Evolutionary conservation across 2,329 filamentous ascomycete genomes (phyloP).

Genomic region (Aspergillus fischeri): DNA sequence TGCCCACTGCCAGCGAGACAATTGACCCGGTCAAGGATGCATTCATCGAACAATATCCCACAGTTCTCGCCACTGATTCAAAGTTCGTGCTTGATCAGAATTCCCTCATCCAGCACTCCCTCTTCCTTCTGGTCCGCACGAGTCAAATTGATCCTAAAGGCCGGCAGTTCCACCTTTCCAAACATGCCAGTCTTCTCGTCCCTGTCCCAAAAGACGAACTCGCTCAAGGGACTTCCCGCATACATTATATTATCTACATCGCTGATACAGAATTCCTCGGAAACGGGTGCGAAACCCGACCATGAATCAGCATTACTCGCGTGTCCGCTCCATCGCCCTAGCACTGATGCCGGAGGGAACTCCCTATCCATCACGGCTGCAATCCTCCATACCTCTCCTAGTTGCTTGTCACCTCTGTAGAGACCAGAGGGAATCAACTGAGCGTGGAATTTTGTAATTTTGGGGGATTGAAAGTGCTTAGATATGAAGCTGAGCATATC

Average conservation of each 20-base stretch:
- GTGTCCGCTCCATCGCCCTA: neutral
- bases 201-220: conserved; percentile 34
- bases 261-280: conserved; percentile 34
- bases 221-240: conserved; percentile 30
- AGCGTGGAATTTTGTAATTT: neutral
- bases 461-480: neutral
- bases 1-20: no score
- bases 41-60: neutral
- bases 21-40: no score
- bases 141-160: conserved; percentile 21
- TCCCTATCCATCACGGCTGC: conserved; percentile 10
- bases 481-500: neutral
- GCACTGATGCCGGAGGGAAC: neutral
- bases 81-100: neutral
- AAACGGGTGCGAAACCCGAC: neutral
- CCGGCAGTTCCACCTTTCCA: conserved; percentile 28
- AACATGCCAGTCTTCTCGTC: conserved; percentile 5
- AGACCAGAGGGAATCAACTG: conserved; percentile 1
- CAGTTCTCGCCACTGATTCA: neutral
- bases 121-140: neutral
- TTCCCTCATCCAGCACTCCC: neutral
- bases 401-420: neutral
- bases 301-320: neutral
- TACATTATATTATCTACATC: conserved; percentile 31
- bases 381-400: conserved; percentile 35